Evolutionary conservation across 1,139 yeast genomes (phyloP), one percentile per base, ranked within the genome.

Genomic region (Zygoascus hellenicus): DNA sequence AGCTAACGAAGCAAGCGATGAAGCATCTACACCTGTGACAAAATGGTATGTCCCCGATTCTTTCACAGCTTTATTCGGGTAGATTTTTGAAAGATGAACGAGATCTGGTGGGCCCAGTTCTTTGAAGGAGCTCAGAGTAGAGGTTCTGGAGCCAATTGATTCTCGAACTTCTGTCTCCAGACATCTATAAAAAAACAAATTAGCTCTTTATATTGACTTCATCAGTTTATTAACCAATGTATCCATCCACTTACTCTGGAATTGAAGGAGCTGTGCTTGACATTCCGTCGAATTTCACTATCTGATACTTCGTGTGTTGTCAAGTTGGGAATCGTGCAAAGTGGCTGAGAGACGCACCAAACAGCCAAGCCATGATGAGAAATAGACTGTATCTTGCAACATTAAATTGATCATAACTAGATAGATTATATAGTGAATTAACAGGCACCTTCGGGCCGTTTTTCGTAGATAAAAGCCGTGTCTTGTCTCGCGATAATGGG

Each of bases 21-120:
- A 76, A 1, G 78, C 69, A 56, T 83, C 86, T 10, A 81, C 65
- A 1, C 90, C 89, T 1, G 81, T 75, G 35, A 81, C 85, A 58
- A 78, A 76, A 60, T 84, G 92, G 51, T 87, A 87, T 9, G 86
- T 83, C 28, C 74, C 72, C 35, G 58, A 54, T 55, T 72, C 58
- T 62, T 44, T 46, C 30, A 37, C 53, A 59, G 73, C 57, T 32
- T 42, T 32, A 48, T 79, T 77, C 47, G 77, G 76, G 41, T 58
- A 57, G 9, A 59, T 57, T 47, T 71, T 74, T 30, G 82, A 69
- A 22, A 80, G 61, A 60, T 86, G 95, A 45, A 95, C 85, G 54
- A 92, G 71, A 68, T 92, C 97, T 5, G 96, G 90, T 0, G 96
- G 96, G 0, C 98, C 98, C 46, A 92, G 62, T 42, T 76, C 78